Evolutionary conservation across 2,329 filamentous ascomycete species (phyloP), one percentile per base, ranked within the genome.

Genomic region (Aspergillus fischeri): DNA sequence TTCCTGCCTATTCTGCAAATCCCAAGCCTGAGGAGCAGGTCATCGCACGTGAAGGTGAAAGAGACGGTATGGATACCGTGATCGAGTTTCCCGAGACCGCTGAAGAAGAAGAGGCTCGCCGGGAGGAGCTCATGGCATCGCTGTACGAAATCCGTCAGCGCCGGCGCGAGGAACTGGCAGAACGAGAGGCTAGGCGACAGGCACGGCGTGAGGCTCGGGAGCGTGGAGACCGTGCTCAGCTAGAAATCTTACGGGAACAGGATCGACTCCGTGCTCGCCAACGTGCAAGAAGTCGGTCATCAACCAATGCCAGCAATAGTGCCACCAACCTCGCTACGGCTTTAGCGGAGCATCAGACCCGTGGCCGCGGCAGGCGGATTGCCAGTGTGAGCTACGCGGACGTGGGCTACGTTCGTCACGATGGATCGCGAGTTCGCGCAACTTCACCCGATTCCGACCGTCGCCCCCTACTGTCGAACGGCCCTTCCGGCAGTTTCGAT

Each of bases 101-200:
- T 8, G 90, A 96, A 52, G 89, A 92, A 54, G 86, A 95, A 63
- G 91, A 96, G 71, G 75, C 77, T 1, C 78, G 91, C 53, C 83
- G 94, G 11, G 92, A 97, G 61, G 85, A 91, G 28, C 91, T 97
- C 73, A 97, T 97, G 94, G 90, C 94, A 60, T 85, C 90, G 0
- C 75, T 97, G 44, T 97, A 96, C 72, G 91, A 96, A 72, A 93
- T 97, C 58, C 87, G 94, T 11, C 71, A 90, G 11, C 86, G 90
- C 20, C 84, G 94, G 54, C 85, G 92, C 52, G 81, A 84, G 55
- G 89, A 95, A 71, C 81, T 88, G 42, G 84, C 85, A 4, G 91
- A 94, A 60, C 86, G 91, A 4, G 90, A 95, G 63, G 86, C 89
- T 62, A 80, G 90, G n/a, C 81, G 90, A 52, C 81, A 84, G 49